Percentiles rank a stretch among this genome's conserved stretches.
Conservation (phyloP, 805 yeast genomes). For the Starmerella floris region DNA sequence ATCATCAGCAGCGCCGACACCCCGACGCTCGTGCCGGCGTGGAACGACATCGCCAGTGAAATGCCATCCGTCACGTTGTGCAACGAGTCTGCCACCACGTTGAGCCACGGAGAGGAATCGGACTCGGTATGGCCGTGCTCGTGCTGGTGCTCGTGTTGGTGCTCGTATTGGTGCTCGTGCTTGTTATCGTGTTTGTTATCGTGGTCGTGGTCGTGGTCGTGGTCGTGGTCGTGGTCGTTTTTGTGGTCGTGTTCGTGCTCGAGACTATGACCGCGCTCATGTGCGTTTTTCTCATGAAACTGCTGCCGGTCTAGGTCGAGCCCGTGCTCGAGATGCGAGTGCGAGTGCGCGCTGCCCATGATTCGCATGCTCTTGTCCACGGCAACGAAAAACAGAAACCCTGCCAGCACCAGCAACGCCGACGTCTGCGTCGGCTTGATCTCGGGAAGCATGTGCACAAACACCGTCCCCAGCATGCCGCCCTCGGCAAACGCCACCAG, state of each 20-base stretch:
- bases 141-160: neutral
- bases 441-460: constrained; percentile 54
- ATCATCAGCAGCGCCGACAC: constrained; percentile 59
- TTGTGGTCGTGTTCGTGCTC: neutral
- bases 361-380: constrained; percentile 50
- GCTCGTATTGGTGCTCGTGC: neutral
- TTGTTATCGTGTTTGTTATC: neutral
- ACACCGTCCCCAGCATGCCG: constrained; percentile 61
- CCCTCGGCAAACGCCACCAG: constrained; percentile 66
- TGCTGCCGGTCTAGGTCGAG: constrained; percentile 26
- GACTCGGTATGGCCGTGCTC: constrained; percentile 8
- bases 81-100: constrained; percentile 53
- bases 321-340: constrained; percentile 33
- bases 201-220: neutral
- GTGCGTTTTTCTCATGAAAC: constrained; percentile 1
- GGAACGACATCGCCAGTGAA: constrained; percentile 60
- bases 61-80: constrained; percentile 71
- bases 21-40: constrained; percentile 46
- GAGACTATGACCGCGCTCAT: constrained; percentile 4
- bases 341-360: constrained; percentile 35
- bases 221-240: neutral
- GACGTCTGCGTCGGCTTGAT: constrained; percentile 36
- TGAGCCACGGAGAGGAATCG: constrained; percentile 28
- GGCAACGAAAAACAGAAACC: constrained; percentile 45
- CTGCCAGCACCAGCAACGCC: constrained; percentile 46